Base-by-base conservation (phyloP, 2,329 filamentous ascomycete species). In the Pseudopyricularia cyperi region DNA sequence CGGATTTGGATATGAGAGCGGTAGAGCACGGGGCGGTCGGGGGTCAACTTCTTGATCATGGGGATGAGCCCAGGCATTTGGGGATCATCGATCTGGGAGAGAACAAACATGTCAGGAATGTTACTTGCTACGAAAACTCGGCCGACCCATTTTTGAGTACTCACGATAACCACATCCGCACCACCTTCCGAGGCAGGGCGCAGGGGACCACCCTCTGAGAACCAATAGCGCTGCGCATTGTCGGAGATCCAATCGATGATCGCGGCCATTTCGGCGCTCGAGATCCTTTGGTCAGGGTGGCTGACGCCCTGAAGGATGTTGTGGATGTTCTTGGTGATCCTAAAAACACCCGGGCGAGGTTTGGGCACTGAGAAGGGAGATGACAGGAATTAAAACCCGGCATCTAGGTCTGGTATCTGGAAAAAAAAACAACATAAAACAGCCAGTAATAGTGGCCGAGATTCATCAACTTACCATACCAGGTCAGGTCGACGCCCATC, bases 261-360 rank as follows among this genome's bases (percentile, higher is more conserved):
- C n/a, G 71, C 67, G 1, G 69, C 64, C 59, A 82, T 80, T 53
- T 87, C 78, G 2, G 84, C 76, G 1, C 71, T 58, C 0, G 74
- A 79, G 32, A 91, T 72, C n/a, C 79, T 75, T 58, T 87, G 76
- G 3, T 78, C 75, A 0, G 80, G 77, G 26, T 75, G 71, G 39
- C 81, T 80, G 42, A 90, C 87, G 8, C 87, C 87, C 67, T 93
- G 87, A 3, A 93, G 79, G 57, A 91, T 90, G 66, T 93, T 93
- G 76, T 93, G 87, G 59, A 89, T 85, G 57, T 85, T 89, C 69
- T 93, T 93, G 58, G 87, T 93, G 65, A 88, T 84, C 50, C 86
- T 76, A 66, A 93, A 93, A 11, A 91, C 81, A 15, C 85, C 82
- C 3, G 85, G 85, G 50, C 84, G 82, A 22, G 87, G 86, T 64